Evolutionary conservation across 352 stramenopile genomes (phyloP), one percentile per base, ranked within the genome.

Genomic region (Hyaloperonospora arabidopsidis): DNA sequence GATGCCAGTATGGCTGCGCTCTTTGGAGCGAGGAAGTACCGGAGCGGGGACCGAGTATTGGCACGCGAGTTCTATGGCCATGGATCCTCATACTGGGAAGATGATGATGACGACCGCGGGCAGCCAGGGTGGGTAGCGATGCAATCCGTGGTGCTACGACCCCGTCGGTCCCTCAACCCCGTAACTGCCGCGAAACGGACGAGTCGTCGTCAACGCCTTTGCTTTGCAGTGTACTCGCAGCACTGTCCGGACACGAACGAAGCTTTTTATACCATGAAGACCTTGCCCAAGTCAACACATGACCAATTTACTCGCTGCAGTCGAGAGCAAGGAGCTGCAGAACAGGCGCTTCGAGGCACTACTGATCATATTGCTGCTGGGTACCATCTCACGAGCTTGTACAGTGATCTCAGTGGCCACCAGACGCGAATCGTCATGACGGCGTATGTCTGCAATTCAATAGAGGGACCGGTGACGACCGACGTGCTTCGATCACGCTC

Each of bases 181-280:
- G 53, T 72, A 17, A 38, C 64, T 50, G 61, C 63, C 51, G 55
- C 68, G 6, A 68, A 63, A 28, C 68, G 63, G 25, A 63, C 60
- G 11, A 63, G 64, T 50, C 70, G 67, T 23, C 62, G 58, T 22
- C 76, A 87, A 47, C 61, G 71, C 49, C 73, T 89, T 13, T 85
- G 73, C 59, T 84, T 85, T 44, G 62, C 74, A 6, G 75, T 59
- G 19, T 84, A 83, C 39, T 79, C 76, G 41, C 74, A 85, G 39
- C 45, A 61, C 17, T 68, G 59, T 11, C 44, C 67, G 14, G 49
- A 55, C 1, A 57, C 50, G 1, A 74, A 82, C 44, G 70, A 84
- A 17, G 76, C 79, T 2, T 76, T 85, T 34, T 79, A 86, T 58
- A 68, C 82, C 15, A 72, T 86, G 68, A 81, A 76, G 52, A 86